A percentile compares a stretch with the other conserved stretches of the same genome.
Conservation (phyloP, 148 eudicot species). For the Chenopodium quinoa region DNA sequence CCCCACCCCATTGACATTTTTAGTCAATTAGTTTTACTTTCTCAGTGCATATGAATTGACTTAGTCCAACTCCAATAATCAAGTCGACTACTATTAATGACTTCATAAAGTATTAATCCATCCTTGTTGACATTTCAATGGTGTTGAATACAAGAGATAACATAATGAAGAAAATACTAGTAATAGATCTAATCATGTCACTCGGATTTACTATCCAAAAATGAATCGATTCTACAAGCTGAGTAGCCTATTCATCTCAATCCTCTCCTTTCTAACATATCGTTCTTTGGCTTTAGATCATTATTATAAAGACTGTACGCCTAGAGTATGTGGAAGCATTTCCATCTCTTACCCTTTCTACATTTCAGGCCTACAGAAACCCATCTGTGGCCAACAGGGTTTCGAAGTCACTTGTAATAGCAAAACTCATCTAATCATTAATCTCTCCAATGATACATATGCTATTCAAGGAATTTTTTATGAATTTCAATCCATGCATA, state of each 20-base stretch:
- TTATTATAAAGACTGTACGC: constrained; percentile 26
- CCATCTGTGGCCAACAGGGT: constrained; percentile 27
- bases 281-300: constrained; percentile 16
- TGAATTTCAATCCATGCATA: constrained; percentile 11
- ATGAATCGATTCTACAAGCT: constrained; percentile 3
- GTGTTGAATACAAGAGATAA: too few relatives aligned
- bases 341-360: constrained; percentile 30
- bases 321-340: constrained; percentile 23
- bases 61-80: too few relatives aligned
- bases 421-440: constrained; percentile 11
- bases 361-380: constrained; percentile 23
- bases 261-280: not conserved
- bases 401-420: constrained; percentile 19
- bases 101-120: too few relatives aligned
- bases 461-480: constrained; percentile 20
- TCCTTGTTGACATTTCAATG: too few relatives aligned
- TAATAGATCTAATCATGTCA: not conserved
- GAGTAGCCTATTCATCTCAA: not conserved
- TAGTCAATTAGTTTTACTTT: too few relatives aligned
- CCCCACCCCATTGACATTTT: too few relatives aligned
- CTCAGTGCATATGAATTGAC: too few relatives aligned
- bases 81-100: too few relatives aligned
- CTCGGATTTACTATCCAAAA: not conserved
- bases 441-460: constrained; percentile 21
- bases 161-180: too few relatives aligned